Base-by-base conservation (phyloP, 768 basidiomycete genomes). In the Mycena alexandri region DNA sequence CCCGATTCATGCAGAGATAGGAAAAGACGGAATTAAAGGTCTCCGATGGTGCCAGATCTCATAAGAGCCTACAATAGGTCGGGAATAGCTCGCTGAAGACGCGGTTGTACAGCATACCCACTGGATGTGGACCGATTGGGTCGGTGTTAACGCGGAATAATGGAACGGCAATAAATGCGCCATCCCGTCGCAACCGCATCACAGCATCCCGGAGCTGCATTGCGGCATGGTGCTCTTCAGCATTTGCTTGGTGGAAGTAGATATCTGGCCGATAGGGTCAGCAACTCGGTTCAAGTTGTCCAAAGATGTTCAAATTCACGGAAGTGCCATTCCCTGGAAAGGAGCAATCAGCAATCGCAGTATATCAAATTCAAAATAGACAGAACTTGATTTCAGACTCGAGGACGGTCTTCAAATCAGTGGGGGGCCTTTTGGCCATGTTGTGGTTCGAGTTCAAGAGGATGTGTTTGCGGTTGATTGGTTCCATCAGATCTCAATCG, bases 101-200 rank as follows among this genome's bases (percentile, higher is more conserved):
- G 5, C 25, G 12, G n/a, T 8, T 22, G 11, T 16, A 14, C 19
- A 4, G 75, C 89, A 72, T 69, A 89, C 92, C 92, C 55, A 88
- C 86, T 4, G 92, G 92, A 78, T 94, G 93, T 19, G 92, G 92
- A 0, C 93, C 92, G 3, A 89, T 85, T 2, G 92, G 92, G 1
- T 77, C 84, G 3, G 80, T 83, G 75, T 93, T 92, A 29, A 94
- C 90, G 34, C 89, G 84, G 74, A 85, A 90, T 22, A 91, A 81
- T 12, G 93, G 93, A 2, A 93, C 93, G 2, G 92, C 93, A 11
- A 93, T 86, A 70, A 93, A 94, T 2, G 92, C 92, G 2, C 92
- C 92, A 57, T 92, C 90, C 17, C 88, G 83, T 38, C 93, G 83
- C 48, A 93, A 82, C 9, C 88, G 84, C 41, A 94, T 81, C 9